Evolutionary conservation across 2,329 filamentous ascomycete genomes (phyloP), one percentile per base, ranked within the genome.

Genomic region (Hymenoscyphus scutula): DNA sequence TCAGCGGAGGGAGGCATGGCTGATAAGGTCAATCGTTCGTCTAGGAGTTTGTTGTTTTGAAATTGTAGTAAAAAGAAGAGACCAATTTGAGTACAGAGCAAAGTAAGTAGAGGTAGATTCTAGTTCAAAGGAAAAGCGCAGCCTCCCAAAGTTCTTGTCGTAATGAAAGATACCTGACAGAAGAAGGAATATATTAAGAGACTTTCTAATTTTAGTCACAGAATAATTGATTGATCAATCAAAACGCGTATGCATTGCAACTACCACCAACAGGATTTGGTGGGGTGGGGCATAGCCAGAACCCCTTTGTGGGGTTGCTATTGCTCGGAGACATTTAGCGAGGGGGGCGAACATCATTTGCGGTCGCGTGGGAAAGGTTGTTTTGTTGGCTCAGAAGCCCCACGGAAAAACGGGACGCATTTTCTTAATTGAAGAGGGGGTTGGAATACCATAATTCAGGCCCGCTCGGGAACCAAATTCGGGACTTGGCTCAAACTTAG

Each of bases 301-400:
- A 23, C 41, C n/a, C 41, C 41, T 48, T 48, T 48, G 41, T 48
- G 41, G 41, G 41, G 41, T 48, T 48, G n/a, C 23, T 48, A 23
- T 48, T 48, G 41, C 41, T 48, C n/a, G n/a, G 19, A 13, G 10
- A 34, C 19, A 19, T 19, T 48, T 48, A 23, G 41, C 41, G 41
- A 48, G 41, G 19, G n/a, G 41, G 10, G 5, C 41, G 41, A 45
- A 5, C 41, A 19, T 32, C 30, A 32, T 32, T 45, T 45, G n/a
- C 17, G 17, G 17, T 10, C 6, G 19, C 17, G 17, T 10, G n/a
- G 19, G n/a, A 48, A 48, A 48, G 41, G 19, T 23, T 48, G 7
- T 48, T 48, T 48, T 19, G 32, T 34, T 34, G 32, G 32, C 8
- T 23, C n/a, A 23, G 23, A 23, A 48, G 41, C 41, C 41, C 41